These are phyloP conservation scores for Leccinum sublutescens DNA, from an alignment of 768 basidiomycete species.

Conservation along the genomic window DNA sequence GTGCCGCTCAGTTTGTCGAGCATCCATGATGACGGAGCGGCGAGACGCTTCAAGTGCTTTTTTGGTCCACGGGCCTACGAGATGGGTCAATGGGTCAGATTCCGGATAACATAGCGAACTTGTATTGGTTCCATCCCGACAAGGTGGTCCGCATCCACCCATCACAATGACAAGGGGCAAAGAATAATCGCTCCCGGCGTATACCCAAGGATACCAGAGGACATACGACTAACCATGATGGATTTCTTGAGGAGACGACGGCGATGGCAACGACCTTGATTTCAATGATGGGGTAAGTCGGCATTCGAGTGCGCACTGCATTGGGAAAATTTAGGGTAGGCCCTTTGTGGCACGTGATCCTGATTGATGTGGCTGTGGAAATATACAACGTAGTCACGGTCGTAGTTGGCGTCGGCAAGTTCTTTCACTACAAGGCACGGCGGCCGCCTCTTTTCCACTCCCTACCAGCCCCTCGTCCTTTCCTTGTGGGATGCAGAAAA, in stretches of 20 bases:
- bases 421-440: neutral
- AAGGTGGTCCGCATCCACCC: constrained; percentile 27
- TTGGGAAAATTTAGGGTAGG: constrained; percentile 27
- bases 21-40: constrained; percentile 99
- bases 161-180: constrained; percentile 5
- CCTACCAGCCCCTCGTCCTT: neutral
- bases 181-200: neutral
- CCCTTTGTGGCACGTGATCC: constrained; percentile 21
- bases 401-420: neutral
- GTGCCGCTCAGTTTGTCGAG: constrained; percentile 97
- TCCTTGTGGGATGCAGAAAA: constrained; percentile 25
- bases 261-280: constrained; percentile 23
- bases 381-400: neutral
- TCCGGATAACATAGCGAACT: neutral
- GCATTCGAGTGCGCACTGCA: neutral
- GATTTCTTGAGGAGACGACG: constrained; percentile 27
- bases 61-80: constrained; percentile 92
- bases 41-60: constrained; percentile 98
- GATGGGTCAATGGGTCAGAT: constrained; percentile 21
- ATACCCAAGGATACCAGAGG: neutral
- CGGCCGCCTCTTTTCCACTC: neutral
- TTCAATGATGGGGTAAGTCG: constrained; percentile 14
- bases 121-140: constrained; percentile 21
- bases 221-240: constrained; percentile 33
- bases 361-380: constrained; percentile 12